Conservation (phyloP, 139 green algal species). For the Micromonas commoda region DNA sequence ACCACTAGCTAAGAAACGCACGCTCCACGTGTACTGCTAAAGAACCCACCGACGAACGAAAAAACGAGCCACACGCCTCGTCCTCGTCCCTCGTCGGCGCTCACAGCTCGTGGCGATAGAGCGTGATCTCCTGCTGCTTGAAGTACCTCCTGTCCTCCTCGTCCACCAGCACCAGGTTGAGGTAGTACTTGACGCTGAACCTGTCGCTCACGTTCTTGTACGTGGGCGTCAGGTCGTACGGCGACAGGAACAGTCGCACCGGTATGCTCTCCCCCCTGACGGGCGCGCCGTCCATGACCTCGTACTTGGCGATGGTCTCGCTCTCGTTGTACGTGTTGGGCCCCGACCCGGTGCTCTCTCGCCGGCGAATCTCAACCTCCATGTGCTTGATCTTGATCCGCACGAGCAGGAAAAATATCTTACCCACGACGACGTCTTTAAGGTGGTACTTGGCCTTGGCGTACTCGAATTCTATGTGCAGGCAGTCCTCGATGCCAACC, state of each 20-base stretch:
- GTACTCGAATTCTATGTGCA: slow-evolving; percentile 99
- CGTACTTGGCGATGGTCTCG: slow-evolving; percentile 96
- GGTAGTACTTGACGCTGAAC: slow-evolving; percentile 92
- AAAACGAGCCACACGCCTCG: neutral
- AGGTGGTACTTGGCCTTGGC: slow-evolving; percentile 56
- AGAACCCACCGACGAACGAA: neutral
- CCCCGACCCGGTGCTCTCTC: slow-evolving; percentile 77
- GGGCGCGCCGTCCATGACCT: slow-evolving; percentile 98
- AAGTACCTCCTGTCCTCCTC: slow-evolving; percentile 96
- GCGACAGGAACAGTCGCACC: slow-evolving; percentile 78
- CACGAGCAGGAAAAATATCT: slow-evolving; percentile 98
- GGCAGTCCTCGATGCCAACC: slow-evolving; percentile 99
- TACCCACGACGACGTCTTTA: slow-evolving; percentile 82
- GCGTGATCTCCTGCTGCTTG: slow-evolving; percentile 88
- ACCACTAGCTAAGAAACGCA: neutral
- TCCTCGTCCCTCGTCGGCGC: neutral
- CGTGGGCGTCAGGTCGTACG: slow-evolving; percentile 90
- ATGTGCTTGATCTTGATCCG: slow-evolving; percentile 99
- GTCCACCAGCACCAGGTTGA: slow-evolving; percentile 99
- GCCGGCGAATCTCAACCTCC: slow-evolving; percentile 94
- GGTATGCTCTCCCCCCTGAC: slow-evolving; percentile 62
- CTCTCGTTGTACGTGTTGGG: slow-evolving; percentile 65
- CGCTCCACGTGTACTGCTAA: neutral
- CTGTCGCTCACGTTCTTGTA: slow-evolving; percentile 93
- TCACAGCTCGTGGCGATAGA: slow-evolving; percentile 55